A percentile compares a stretch with the other conserved stretches of the same genome.
phyloP scores from a whole-genome alignment of 768 basidiomycete species.

The Leccinellum albellum region DNA sequence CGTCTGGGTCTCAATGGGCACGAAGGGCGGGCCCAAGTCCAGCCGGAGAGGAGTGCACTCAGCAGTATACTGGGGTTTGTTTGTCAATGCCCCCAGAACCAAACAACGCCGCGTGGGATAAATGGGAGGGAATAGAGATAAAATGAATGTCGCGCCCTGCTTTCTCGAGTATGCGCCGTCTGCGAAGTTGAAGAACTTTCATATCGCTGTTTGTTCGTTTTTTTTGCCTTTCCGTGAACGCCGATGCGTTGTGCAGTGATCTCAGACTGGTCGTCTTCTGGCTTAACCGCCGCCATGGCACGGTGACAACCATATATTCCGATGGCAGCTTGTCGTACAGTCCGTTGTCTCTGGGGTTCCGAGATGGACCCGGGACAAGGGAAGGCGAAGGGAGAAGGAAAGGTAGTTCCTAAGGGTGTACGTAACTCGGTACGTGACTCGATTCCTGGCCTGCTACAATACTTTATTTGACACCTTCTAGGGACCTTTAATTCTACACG shows the following conservation, averaged over 20 bases:
- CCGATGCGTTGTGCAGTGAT: slow-evolving; percentile 14
- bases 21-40: background rate
- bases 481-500: background rate
- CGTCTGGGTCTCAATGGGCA: background rate
- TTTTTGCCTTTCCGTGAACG: slow-evolving; percentile 1
- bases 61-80: background rate
- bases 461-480: slow-evolving; percentile 1
- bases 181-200: slow-evolving; percentile 13
- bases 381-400: slow-evolving; percentile 2
- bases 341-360: background rate
- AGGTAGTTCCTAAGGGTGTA: slow-evolving; percentile 13
- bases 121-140: slow-evolving; percentile 3
- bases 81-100: slow-evolving; percentile 12
- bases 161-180: background rate
- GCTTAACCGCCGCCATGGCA: background rate
- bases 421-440: slow-evolving; percentile 11
- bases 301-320: background rate
- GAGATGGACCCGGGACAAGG: background rate
- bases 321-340: background rate
- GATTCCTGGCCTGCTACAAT: background rate
- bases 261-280: slow-evolving; percentile 2
- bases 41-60: background rate
- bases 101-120: slow-evolving; percentile 17
- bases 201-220: background rate
- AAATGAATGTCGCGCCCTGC: background rate